Evolutionary conservation across 371 early-diverging fungal genomes (phyloP).

Genomic region (Mortierella sp.): DNA sequence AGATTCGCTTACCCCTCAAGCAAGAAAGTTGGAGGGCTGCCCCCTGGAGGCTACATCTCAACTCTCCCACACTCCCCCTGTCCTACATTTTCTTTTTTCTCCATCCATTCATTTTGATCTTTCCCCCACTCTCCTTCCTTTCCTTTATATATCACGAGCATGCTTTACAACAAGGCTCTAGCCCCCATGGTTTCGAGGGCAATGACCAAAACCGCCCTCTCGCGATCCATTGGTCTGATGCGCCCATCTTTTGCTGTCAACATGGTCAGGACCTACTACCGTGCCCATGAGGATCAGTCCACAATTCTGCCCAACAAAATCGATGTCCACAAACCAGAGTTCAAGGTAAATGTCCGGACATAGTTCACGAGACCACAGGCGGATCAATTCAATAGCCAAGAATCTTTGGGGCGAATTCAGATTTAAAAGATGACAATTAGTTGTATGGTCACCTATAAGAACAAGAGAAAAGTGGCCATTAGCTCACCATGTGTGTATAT

Average conservation of each 20-base stretch:
- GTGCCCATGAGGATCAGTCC: conserved; percentile 56
- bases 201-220: conserved; percentile 27
- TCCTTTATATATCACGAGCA: conserved; percentile 33
- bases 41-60: neutral
- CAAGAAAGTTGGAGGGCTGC: neutral
- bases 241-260: conserved; percentile 51
- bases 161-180: conserved; percentile 48
- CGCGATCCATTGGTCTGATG: conserved; percentile 40
- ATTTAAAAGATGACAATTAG: neutral
- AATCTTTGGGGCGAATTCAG: neutral
- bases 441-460: neutral
- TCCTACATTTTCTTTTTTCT: conserved; percentile 5
- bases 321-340: conserved; percentile 84
- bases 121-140: conserved; percentile 1
- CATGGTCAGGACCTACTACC: conserved; percentile 53
- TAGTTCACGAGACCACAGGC: neutral
- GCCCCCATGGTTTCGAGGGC: conserved; percentile 51
- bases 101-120: conserved; percentile 8
- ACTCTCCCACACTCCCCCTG: neutral
- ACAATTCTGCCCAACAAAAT: conserved; percentile 61
- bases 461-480: neutral
- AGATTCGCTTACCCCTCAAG: neutral
- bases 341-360: conserved; percentile 71
- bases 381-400: neutral
- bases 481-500: too few species aligned